A percentile compares a stretch with the other conserved stretches of the same genome.
Conservation (phyloP, 148 eudicot genomes). For the Rhododendron griersonianum region DNA sequence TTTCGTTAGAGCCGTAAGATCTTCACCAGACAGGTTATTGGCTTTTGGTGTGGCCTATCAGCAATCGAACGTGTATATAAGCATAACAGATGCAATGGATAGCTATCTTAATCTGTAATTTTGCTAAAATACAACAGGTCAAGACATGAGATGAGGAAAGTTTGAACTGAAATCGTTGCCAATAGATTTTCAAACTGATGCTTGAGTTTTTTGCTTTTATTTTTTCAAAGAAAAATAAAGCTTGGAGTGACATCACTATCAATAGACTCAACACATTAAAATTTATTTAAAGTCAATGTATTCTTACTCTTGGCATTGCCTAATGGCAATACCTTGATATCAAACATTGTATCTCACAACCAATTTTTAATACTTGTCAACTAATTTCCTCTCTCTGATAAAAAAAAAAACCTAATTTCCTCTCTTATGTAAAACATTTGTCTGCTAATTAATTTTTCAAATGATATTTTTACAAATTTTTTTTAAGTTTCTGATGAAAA, state of each 20-base stretch:
- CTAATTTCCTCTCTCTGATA: neutral
- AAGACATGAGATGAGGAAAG: neutral
- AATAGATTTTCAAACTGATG: neutral
- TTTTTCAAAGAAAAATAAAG: neutral
- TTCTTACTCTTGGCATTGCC: neutral
- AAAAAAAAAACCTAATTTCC: neutral
- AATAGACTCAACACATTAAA: neutral
- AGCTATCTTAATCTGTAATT: neutral
- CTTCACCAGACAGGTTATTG: constrained; percentile 51
- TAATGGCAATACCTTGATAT: neutral
- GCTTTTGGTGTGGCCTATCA: constrained; percentile 73
- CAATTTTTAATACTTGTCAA: neutral
- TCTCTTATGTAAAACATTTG: neutral
- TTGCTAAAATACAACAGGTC: neutral
- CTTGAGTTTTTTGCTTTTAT: neutral
- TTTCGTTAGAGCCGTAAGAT: constrained; percentile 59
- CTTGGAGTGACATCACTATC: neutral
- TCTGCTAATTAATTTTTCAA: neutral
- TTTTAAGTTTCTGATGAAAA: neutral
- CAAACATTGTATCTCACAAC: neutral
- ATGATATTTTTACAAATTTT: neutral
- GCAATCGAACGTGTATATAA: neutral
- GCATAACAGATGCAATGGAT: neutral
- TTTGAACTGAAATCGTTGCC: neutral
- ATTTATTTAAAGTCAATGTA: neutral